Base-by-base conservation (phyloP, 1,284 basidiomycete genomes). In the Cryptococcus floricola region DNA sequence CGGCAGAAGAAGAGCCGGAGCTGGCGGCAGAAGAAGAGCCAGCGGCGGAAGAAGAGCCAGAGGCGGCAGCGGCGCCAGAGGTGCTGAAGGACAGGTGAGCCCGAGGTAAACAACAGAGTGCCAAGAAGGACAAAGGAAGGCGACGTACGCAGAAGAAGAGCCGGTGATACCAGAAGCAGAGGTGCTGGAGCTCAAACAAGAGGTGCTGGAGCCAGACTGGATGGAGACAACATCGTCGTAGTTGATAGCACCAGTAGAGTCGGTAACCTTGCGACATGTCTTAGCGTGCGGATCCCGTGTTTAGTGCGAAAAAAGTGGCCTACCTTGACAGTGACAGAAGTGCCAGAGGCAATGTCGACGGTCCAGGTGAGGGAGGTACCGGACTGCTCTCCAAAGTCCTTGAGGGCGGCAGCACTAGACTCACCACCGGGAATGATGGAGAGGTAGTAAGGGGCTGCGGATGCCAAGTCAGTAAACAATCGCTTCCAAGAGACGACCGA, bases 391-490 rank as follows among this genome's bases (percentile, higher is more conserved):
- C 66, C 68, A 42, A 69, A 69, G 62, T 69, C 66, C 44, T 64
- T 59, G 70, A 88, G 83, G 34, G 87, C 76, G 54, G 80, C 41
- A 4, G 82, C 85, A 12, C 74, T 56, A 4, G 82, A 65, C 66
- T 88, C 83, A 51, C 83, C 83, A 85, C 88, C 87, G 53, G 87
- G 87, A 56, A 88, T 74, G 62, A 87, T 69, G 34, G 83, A 80
- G 53, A 89, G 61, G 76, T 79, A 91, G 78, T 84, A 91, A 0
- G 88, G 88, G 25, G 64, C 60, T 59, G 28, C 39, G 23, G 27
- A 19, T 10, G 19, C 34, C 9, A 12, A 34, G 43, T 39, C 18
- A 31, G 44, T 27, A 14, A 16, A 16, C 14, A 27, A 4, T 41
- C 12, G 7, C 41, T 16, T 1, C 14, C 9, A 42, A 8, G 8